Conservation (phyloP, 2,329 filamentous ascomycete genomes). For the Seiridium cupressi region DNA sequence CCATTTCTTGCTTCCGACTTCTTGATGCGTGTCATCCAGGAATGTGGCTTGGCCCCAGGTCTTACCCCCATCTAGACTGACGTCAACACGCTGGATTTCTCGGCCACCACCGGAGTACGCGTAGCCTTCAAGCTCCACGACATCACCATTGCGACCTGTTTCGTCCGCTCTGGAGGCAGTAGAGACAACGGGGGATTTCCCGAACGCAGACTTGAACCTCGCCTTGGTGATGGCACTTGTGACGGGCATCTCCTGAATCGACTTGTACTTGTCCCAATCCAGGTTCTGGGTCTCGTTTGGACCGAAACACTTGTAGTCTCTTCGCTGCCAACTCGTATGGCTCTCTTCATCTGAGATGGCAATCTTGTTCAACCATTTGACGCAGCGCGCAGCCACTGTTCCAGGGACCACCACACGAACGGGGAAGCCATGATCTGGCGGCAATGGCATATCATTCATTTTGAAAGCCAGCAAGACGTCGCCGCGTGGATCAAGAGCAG, state of each 20-base stretch:
- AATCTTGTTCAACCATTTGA: constrained; percentile 68
- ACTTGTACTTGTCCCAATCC: constrained; percentile 61
- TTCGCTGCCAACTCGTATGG: constrained; percentile 62
- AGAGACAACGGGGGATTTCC: constrained; percentile 6
- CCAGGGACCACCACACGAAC: constrained; percentile 62
- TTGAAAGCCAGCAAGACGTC: constrained; percentile 66
- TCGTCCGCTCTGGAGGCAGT: neutral
- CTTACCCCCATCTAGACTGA: constrained; percentile 61
- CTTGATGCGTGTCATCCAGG: constrained; percentile 41
- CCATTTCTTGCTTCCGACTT: constrained; percentile 51
- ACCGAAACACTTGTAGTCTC: constrained; percentile 69
- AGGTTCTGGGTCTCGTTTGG: constrained; percentile 57
- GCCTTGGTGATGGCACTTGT: constrained; percentile 61
- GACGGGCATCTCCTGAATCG: constrained; percentile 68
- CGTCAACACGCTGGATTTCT: constrained; percentile 64
- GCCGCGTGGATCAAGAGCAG: constrained; percentile 56
- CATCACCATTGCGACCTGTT: constrained; percentile 11
- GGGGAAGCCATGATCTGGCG: constrained; percentile 65
- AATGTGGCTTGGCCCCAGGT: constrained; percentile 65
- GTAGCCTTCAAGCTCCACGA: constrained; percentile 53
- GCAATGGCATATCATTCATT: constrained; percentile 65
- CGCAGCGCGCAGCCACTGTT: constrained; percentile 63
- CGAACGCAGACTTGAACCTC: constrained; percentile 14
- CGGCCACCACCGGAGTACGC: constrained; percentile 68
- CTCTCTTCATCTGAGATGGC: constrained; percentile 66